A percentile compares a stretch with the other conserved stretches of the same genome.
phyloP scores from a whole-genome alignment of 345 rosid genomes.

The Conringia planisiliqua region DNA sequence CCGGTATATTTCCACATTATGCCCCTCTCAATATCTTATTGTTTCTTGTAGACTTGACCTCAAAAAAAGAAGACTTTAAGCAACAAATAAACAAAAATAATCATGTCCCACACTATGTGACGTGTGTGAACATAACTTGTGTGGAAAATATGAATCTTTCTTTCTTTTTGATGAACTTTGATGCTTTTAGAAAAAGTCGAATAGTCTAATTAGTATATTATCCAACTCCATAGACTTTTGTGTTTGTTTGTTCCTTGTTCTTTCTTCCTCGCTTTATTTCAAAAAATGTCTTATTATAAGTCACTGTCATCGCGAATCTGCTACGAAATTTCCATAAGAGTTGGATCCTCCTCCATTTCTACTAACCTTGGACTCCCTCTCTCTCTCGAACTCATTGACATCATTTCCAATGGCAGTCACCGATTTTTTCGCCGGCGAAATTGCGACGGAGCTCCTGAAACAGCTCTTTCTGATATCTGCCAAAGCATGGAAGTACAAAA shows the following conservation, averaged over 20 bases:
- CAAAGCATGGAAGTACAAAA: constrained; percentile 43
- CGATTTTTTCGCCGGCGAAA: constrained; percentile 69
- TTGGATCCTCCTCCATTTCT: background rate
- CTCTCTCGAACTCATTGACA: background rate
- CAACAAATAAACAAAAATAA: background rate
- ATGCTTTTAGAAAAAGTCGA: too few relatives aligned
- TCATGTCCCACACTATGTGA: background rate
- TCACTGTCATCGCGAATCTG: background rate
- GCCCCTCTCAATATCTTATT: background rate
- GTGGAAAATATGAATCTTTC: background rate
- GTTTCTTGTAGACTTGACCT: background rate
- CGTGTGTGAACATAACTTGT: background rate
- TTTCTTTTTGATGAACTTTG: background rate
- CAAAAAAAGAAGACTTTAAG: background rate
- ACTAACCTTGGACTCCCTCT: background rate
- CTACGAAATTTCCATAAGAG: background rate
- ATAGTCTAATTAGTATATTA: too few relatives aligned
- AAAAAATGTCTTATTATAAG: background rate
- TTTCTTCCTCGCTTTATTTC: background rate
- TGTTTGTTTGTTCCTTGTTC: background rate
- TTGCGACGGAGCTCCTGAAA: constrained; percentile 58
- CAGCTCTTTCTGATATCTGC: constrained; percentile 36
- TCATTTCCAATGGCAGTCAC: constrained; percentile 44
- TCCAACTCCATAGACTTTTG: background rate
- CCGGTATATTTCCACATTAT: background rate